Conservation (phyloP, 805 yeast genomes). For the Starmerella bombicola region DNA sequence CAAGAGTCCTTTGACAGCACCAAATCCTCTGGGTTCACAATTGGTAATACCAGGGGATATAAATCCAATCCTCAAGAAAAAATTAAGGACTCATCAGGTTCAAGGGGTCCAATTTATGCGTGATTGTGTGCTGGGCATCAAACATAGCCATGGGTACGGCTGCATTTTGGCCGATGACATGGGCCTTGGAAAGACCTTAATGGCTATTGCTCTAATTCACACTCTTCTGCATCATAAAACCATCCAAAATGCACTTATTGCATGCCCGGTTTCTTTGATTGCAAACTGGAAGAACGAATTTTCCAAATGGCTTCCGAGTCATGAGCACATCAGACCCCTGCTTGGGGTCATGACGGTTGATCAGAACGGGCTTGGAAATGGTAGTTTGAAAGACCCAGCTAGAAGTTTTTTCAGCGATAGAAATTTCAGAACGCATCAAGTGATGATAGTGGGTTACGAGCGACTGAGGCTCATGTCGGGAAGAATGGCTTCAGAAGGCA, state of each 20-base stretch:
- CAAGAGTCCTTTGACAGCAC: not conserved
- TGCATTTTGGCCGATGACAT: slow-evolving; percentile 90
- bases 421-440: slow-evolving; percentile 63
- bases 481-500: slow-evolving; percentile 1
- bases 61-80: slow-evolving; percentile 27
- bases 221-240: slow-evolving; percentile 43
- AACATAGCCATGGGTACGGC: slow-evolving; percentile 43
- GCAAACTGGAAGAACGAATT: slow-evolving; percentile 83
- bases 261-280: slow-evolving; percentile 84
- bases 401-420: slow-evolving; percentile 36
- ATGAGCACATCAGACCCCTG: slow-evolving; percentile 31
- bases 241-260: slow-evolving; percentile 54
- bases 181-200: slow-evolving; percentile 89
- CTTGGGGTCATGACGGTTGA: slow-evolving; percentile 53
- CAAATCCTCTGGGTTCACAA: not conserved
- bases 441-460: slow-evolving; percentile 80
- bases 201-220: slow-evolving; percentile 75
- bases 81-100: slow-evolving; percentile 70
- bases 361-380: slow-evolving; percentile 27
- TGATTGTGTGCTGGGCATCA: slow-evolving; percentile 65
- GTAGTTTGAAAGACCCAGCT: slow-evolving; percentile 13
- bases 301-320: slow-evolving; percentile 60
- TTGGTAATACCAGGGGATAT: not conserved
- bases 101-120: slow-evolving; percentile 76
- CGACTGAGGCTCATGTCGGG: slow-evolving; percentile 42